Evolutionary conservation across 306 rosid genomes (phyloP), one percentile per base, ranked within the genome.

Genomic region (Casuarina cunninghamiana): DNA sequence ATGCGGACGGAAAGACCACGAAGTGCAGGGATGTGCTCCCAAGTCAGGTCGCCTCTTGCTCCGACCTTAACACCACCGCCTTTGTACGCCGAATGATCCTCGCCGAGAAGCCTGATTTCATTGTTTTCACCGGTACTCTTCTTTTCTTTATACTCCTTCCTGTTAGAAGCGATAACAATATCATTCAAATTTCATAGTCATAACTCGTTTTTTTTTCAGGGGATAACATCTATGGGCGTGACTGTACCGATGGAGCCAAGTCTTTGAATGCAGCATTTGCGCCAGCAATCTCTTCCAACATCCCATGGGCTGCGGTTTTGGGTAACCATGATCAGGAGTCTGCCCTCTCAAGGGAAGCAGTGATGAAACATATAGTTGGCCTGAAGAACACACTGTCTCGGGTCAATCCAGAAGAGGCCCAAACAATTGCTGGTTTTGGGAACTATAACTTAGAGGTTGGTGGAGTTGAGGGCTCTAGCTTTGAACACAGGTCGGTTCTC

Each of bases 261-360:
- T 95, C 99, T 26, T 13, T 95, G 87, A 66, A 89, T 46, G 91
- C 91, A 39, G 97, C 97, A 35, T 95, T 89, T 89, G 93, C 89
- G 49, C 97, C 97, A 9, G 99, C 99, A 75, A 90, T 95, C 78
- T 81, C 71, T 5, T 89, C 96, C n/a, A 89, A 88, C 72, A 91
- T 89, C 76, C 97, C 96, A 16, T 95, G 99, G 99, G 91, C 90
- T 2, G 97, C 97, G 75, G 76, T 95, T 71, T 63, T 95, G 87
- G 99, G 99, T 49, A 95, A 95, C 89, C 99, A 95, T 87, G 99
- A 95, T 77, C 99, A 93, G 80, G 89, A 95, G 86, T 90, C 93
- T 10, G 77, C 94, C 63, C 96, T 95, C 57, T 87, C 93, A 5
- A 89, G 99, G 85, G 92, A 83, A 87, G 93, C 96, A 37, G 99